Conservation (phyloP, 305 asterid species). For the Fraxinus nigra region DNA sequence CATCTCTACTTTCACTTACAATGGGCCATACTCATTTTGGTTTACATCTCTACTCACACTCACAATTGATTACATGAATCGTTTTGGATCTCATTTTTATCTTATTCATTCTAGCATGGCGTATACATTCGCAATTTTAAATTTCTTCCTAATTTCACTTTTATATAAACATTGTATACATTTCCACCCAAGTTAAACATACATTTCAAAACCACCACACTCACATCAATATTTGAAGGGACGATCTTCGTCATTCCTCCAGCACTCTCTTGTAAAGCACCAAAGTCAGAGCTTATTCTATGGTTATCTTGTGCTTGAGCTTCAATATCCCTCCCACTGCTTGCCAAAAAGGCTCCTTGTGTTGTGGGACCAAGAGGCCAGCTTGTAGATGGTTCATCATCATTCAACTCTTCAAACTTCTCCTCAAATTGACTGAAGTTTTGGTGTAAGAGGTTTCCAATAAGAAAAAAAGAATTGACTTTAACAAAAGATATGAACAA, state of each 20-base stretch:
- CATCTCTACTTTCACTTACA: background rate
- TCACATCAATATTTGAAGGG: constrained; percentile 78
- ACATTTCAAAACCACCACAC: constrained; percentile 17
- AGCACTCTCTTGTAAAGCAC: constrained; percentile 50
- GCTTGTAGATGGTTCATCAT: constrained; percentile 50
- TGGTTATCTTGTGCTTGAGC: constrained; percentile 41
- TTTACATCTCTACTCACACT: background rate
- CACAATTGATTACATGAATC: background rate
- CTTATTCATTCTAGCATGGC: background rate
- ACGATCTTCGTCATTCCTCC: constrained; percentile 81
- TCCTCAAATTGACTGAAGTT: constrained; percentile 83
- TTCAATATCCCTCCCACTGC: constrained; percentile 38
- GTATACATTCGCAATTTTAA: background rate
- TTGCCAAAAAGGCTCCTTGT: constrained; percentile 35
- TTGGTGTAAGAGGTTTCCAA: constrained; percentile 17
- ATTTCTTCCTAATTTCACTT: background rate
- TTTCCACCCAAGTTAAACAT: background rate
- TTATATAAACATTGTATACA: background rate
- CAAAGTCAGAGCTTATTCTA: constrained; percentile 35
- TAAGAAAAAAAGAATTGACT: constrained; percentile 15
- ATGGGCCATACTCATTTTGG: background rate
- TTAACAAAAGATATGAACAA: background rate
- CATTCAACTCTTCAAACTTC: constrained; percentile 79
- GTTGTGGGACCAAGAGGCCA: constrained; percentile 40
- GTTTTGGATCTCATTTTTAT: background rate